Evolutionary conservation across 1,284 basidiomycete genomes (phyloP), one percentile per base, ranked within the genome.

Genomic region (Schizopora paradoxa): DNA sequence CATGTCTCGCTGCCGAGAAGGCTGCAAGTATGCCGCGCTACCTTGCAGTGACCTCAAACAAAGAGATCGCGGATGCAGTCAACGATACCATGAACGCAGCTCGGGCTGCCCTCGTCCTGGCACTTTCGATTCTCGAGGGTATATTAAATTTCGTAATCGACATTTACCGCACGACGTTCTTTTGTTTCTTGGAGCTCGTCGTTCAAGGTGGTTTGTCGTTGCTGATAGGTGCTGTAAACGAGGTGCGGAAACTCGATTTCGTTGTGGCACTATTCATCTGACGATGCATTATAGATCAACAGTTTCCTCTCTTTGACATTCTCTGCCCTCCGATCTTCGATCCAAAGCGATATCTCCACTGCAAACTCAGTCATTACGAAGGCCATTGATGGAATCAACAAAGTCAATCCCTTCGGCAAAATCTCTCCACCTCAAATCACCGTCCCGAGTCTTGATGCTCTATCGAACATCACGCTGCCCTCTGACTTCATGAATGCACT

Each of bases 131-230:
- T 32, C 85, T 95, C 76, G 86, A 94, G 60, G 80, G 73, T 1
- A 80, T 95, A 55, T 85, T 95, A 64, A 87, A 90, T 55, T 98
- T 97, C 65, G 77, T 96, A 49, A 79, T 97, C 56, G 86, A 93
- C 65, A 79, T 86, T 43, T 99, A 97, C 62, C 82, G 91, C 29
- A 91, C 89, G 3, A 84, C 93, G 1, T 82, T 96, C 55, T 72
- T 97, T 41, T 98, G 94, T 66, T 91, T 95, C 53, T 69, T 97
- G 53, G 91, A 97, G 66, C 73, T 98, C 37, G 79, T 91, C 10
- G 83, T 99, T 2, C 77, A 83, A 18, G 91, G 91, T 11, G 82
- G 78, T 1, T 69, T 99, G 28, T 74, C 81, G 21, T 67, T 97
- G 41, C 66, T 97, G 14, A 91, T 96, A 43, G 72, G 69, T 38